Evolutionary conservation across 345 rosid genomes (phyloP), one percentile per base, ranked within the genome.

Genomic region (Turritis glabra): DNA sequence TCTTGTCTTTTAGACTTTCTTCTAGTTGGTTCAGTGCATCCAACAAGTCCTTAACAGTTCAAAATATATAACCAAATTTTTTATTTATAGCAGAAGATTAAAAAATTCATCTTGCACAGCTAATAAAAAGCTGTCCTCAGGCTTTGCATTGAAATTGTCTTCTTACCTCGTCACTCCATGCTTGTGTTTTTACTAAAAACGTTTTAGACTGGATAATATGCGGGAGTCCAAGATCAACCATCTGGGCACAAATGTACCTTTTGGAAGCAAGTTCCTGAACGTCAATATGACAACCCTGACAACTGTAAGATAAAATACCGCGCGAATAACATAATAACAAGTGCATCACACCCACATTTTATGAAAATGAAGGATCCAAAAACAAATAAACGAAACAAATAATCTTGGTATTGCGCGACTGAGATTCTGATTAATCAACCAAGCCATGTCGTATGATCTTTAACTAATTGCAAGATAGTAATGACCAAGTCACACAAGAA

Each of bases 141-240:
- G 69, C 18, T 50, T 78, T 67, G 72, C 66, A 40, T 11, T n/a
- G n/a, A 33, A 75, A 32, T 40, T 37, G 53, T n/a, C n/a, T n/a
- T 76, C 80, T 87, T 75, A 89, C 98, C 95, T 94, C 98, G 59
- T 94, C 98, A 80, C 93, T 91, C 98, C 98, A 94, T 57, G 98
- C 97, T 80, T 94, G 98, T 47, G 96, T 69, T 82, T 90, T 90
- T 70, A 93, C 80, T n/a, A n/a, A n/a, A n/a, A n/a, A n/a, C n/a
- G n/a, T n/a, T n/a, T n/a, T n/a, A 86, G 83, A 88, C 75, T 90
- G 89, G 71, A 93, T 91, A 74, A 88, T 77, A 78, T 93, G 98
- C 56, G 89, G 93, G 74, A 93, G 84, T 50, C 97, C 96, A 78
- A 90, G 90, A 71, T 89, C 95, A 58, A 91, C 92, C 97, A 91